Evolutionary conservation across 176 grass and related monocot species (phyloP), one percentile per base, ranked within the genome.

Genomic region (Carex cristatella): DNA sequence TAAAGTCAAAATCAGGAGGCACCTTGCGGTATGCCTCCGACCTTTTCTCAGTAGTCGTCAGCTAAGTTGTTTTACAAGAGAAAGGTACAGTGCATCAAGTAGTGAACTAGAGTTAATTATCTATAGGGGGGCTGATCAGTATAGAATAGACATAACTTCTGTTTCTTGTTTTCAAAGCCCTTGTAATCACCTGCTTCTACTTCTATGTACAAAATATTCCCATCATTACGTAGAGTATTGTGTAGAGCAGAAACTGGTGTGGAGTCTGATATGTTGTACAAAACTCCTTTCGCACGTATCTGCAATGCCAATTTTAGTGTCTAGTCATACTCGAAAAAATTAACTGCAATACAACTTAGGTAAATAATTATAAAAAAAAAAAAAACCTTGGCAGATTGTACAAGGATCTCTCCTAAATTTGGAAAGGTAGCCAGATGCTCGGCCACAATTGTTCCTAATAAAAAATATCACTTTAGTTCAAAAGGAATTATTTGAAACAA

Each of bases 201-300:
- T 53, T 94, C 91, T 33, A 87, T 84, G 73, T 97, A 87, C 91
- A 91, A 91, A 70, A 79, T 86, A 27, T 57, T 81, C 62, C 68
- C 62, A 62, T 90, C 84, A 73, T 73, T 23, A 55, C 23, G 23
- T 23, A 23, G 23, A 23, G 23, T 23, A 23, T 23, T 23, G 0
- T 90, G 89, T 44, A 82, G 79, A 62, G 87, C 76, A 7, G 2
- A 85, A 65, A 97, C 61, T 71, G 82, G 58, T 89, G 94, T 90
- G 10, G 86, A 94, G 83, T 94, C 85, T 27, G 90, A 88, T 57
- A 99, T 84, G 78, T 87, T 86, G 83, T 89, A 99, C 75, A 95
- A 61, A 51, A 30, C 55, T 42, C 90, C 90, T 87, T 79, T 89
- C 19, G 56, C 65, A 57, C 32, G 65, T 59, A 88, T 90, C 96